Base-by-base conservation (phyloP, 345 rosid species). In the Cardamine resedifolia region DNA sequence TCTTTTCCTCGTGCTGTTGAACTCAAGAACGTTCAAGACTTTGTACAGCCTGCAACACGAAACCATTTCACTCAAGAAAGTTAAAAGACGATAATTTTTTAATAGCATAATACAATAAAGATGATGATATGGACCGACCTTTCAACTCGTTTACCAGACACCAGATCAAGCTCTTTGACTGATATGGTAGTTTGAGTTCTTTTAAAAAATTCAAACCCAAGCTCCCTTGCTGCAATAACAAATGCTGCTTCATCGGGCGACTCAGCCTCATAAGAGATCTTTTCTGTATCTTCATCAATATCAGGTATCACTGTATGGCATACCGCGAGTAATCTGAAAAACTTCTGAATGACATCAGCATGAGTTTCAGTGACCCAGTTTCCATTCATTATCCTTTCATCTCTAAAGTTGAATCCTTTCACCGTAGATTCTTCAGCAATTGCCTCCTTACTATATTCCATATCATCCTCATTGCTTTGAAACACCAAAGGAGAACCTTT, bases 191-290 rank as follows among this genome's bases (percentile, higher is more conserved):
- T 85, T 78, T 90, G 98, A 20, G 94, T 84, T 82, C 98, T 85
- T 66, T 81, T 77, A 76, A 75, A 84, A 80, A 93, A 89, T 72
- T 90, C 96, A 61, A 89, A 93, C 62, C 98, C 98, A 58, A 89
- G 56, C 83, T 89, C 92, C 79, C 94, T 85, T 24, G 98, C 98
- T n/a, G 97, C 98, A 81, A 89, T 86, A 73, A 93, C 98, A 77
- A 93, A 90, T 10, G 98, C 94, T 53, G 94, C 88, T 82, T 93
- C 98, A 84, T 93, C 98, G 0, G 97, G 97, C 5, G 96, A 93
- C 77, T 93, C 97, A 71, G 97, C 98, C 67, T 93, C 97, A n/a
- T 93, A 93, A 9, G 87, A 72, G 50, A 90, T 76, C 64, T 81
- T 87, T 26, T 86, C 88, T 0, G 85, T 84, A 39, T 68, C 86